A percentile compares a stretch with the other conserved stretches of the same genome.
Conservation (phyloP, 1,139 yeast genomes). For the Meyerozyma sp. region DNA sequence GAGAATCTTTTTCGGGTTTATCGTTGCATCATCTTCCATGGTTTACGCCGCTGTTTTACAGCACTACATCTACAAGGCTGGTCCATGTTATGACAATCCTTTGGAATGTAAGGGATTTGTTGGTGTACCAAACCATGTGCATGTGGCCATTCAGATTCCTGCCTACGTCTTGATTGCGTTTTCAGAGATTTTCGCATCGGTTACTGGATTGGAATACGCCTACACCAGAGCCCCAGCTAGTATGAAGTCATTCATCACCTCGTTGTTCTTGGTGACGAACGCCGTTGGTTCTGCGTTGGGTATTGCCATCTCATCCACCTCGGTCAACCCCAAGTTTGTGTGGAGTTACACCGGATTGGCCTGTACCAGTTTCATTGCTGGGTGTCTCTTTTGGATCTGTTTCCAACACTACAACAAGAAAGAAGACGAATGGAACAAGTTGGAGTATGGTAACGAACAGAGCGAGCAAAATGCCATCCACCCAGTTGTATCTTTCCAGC, state of each 20-base stretch:
- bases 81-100: conserved; percentile 73
- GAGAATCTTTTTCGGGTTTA: conserved; percentile 71
- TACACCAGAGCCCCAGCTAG: conserved; percentile 63
- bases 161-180: conserved; percentile 58
- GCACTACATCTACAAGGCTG: conserved; percentile 62
- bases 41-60: conserved; percentile 80
- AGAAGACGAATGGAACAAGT: conserved; percentile 58
- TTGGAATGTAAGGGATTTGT: conserved; percentile 11
- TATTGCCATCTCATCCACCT: conserved; percentile 62
- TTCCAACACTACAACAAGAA: conserved; percentile 52
- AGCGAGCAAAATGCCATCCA: conserved; percentile 14
- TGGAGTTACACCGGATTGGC: conserved; percentile 67
- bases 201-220: conserved; percentile 66
- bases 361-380: conserved; percentile 53
- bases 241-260: conserved; percentile 63
- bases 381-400: conserved; percentile 55
- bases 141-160: conserved; percentile 61
- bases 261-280: conserved; percentile 54
- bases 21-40: conserved; percentile 66
- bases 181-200: conserved; percentile 61
- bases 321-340: conserved; percentile 62
- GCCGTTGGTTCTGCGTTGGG: conserved; percentile 72
- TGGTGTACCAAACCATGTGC: conserved; percentile 45
- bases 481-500: conserved; percentile 10
- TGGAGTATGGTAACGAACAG: conserved; percentile 32